Conservation (phyloP, 768 basidiomycete genomes). For the Suillus clintonianus region DNA sequence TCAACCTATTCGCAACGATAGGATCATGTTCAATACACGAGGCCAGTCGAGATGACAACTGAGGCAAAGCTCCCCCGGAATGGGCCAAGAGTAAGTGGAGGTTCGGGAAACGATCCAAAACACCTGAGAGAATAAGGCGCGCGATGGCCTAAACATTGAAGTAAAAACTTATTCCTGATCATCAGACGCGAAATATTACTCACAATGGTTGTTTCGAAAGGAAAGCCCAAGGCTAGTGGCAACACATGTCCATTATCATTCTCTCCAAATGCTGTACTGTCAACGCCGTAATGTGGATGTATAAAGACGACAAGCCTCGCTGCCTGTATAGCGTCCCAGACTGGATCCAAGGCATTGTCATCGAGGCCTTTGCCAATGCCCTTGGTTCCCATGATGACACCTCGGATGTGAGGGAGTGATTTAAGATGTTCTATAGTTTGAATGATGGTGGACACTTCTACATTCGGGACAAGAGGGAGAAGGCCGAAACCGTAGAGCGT, state of each 20-base stretch:
- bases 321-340: conserved; percentile 78
- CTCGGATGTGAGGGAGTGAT: conserved; percentile 63
- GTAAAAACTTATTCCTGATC: neutral
- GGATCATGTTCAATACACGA: conserved; percentile 89
- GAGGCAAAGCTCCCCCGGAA: conserved; percentile 83
- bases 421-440: conserved; percentile 69
- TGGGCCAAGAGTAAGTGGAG: conserved; percentile 83
- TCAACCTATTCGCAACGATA: conserved; percentile 67
- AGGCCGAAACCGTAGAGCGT: conserved; percentile 85
- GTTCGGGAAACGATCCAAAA: conserved; percentile 75
- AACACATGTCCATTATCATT: conserved; percentile 85
- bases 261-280: conserved; percentile 71
- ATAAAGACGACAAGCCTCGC: conserved; percentile 77
- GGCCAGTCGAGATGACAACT: conserved; percentile 80
- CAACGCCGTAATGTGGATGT: conserved; percentile 87
- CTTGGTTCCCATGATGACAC: conserved; percentile 82
- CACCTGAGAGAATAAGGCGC: conserved; percentile 78
- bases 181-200: conserved; percentile 25
- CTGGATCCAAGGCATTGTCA: conserved; percentile 72
- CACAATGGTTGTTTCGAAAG: conserved; percentile 87
- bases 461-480: conserved; percentile 75
- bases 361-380: conserved; percentile 80
- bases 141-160: conserved; percentile 55
- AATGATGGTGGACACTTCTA: conserved; percentile 56
- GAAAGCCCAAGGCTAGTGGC: conserved; percentile 85